Percentiles rank a stretch among this genome's conserved stretches.
phyloP scores from a whole-genome alignment of 495 filamentous ascomycete genomes.

The Echria macrotheca region DNA sequence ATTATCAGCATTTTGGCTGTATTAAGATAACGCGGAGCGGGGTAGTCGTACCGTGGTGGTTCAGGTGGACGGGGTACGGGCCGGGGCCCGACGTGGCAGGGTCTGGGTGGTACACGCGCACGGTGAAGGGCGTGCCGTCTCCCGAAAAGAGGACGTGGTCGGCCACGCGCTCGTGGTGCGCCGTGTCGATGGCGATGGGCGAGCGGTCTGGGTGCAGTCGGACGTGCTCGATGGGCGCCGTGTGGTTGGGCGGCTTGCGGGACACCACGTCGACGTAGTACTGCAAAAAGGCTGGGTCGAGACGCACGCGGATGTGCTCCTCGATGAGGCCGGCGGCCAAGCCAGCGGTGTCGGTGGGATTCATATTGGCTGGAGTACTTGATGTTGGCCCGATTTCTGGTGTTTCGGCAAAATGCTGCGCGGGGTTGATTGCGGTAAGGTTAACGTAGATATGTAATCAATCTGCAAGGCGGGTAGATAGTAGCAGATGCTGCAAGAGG shows the following conservation, averaged over 20 bases:
- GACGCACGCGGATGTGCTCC: slow-evolving; percentile 21
- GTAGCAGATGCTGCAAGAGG: too few relatives aligned
- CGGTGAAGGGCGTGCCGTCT: slow-evolving; percentile 37
- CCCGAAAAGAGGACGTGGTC: slow-evolving; percentile 34
- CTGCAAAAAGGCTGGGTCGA: slow-evolving; percentile 22
- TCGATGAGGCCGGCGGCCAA: too few relatives aligned
- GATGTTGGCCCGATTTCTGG: too few relatives aligned
- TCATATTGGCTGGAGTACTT: too few relatives aligned
- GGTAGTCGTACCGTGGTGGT: slow-evolving; percentile 39
- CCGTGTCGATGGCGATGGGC: slow-evolving; percentile 31
- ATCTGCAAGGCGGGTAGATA: too few relatives aligned
- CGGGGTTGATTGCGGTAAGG: too few relatives aligned
- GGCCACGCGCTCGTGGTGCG: slow-evolving; percentile 29
- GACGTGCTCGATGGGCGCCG: slow-evolving; percentile 39
- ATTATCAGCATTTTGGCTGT: too few relatives aligned
- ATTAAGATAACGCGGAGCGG: neutral
- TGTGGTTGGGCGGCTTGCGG: slow-evolving; percentile 20
- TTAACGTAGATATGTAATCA: too few relatives aligned
- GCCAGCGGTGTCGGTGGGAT: too few relatives aligned
- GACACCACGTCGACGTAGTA: slow-evolving; percentile 17
- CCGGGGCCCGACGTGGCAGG: slow-evolving; percentile 29
- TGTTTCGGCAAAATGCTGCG: too few relatives aligned
- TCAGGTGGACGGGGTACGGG: slow-evolving; percentile 44
- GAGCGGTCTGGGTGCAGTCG: slow-evolving; percentile 34
- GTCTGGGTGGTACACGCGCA: slow-evolving; percentile 43